Conservation (phyloP, 2,329 filamentous ascomycete species). For the Fusarium napiforme region DNA sequence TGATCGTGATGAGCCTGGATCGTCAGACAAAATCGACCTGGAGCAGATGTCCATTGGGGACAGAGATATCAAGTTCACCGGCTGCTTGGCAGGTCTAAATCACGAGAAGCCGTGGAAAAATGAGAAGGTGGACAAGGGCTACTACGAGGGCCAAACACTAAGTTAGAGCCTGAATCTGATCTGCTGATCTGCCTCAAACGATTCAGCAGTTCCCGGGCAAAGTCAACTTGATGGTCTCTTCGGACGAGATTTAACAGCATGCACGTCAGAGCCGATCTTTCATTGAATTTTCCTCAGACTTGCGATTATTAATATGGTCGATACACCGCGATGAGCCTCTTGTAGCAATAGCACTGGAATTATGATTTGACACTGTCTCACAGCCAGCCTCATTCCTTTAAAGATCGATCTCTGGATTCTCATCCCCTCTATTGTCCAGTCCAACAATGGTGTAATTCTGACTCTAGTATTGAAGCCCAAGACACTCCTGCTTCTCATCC, state of each 20-base stretch:
- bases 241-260: no score
- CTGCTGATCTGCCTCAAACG: background rate
- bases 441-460: background rate
- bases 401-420: background rate
- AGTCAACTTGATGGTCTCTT: background rate
- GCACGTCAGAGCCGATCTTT: rapidly evolving
- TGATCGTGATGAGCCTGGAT: background rate
- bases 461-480: background rate
- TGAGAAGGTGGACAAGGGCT: background rate
- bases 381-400: background rate
- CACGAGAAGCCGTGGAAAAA: background rate
- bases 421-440: background rate
- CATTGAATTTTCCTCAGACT: background rate
- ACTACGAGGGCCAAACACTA: background rate
- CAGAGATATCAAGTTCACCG: background rate
- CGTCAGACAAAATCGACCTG: background rate
- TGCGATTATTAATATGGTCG: background rate
- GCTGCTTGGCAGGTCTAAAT: background rate
- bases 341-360: background rate
- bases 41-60: background rate
- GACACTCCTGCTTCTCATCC: background rate
- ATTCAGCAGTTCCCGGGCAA: rapidly evolving
- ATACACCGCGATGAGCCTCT: rapidly evolving
- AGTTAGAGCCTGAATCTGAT: no score
- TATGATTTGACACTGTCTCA: no score